A percentile compares a stretch with the other conserved stretches of the same genome.
Conservation (phyloP, 352 stramenopile genomes). For the Phytophthora syringae region DNA sequence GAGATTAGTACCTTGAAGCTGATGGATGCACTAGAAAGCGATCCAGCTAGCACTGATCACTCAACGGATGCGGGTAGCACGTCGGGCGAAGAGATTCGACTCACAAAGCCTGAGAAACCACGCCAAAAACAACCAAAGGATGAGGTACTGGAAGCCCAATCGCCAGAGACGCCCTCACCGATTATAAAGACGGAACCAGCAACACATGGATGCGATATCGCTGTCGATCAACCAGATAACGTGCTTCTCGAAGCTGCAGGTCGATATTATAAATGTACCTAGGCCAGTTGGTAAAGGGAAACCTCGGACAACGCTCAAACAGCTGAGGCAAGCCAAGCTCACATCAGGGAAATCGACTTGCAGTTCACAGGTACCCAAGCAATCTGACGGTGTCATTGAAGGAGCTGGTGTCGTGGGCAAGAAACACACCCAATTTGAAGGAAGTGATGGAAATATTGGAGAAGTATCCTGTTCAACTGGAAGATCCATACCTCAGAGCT, state of each 20-base stretch:
- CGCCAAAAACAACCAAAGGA: too few species aligned
- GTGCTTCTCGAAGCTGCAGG: not conserved
- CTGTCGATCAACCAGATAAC: too few species aligned
- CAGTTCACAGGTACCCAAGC: conserved; percentile 14
- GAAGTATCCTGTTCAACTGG: conserved; percentile 12
- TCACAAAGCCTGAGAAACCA: not conserved
- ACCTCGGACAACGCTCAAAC: not conserved
- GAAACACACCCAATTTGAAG: conserved; percentile 11
- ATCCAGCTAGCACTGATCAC: not conserved
- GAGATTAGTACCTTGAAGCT: not conserved
- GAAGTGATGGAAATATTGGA: conserved; percentile 15
- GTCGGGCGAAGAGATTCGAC: not conserved
- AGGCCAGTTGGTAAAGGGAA: conserved; percentile 4
- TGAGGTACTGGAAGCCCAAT: too few species aligned
- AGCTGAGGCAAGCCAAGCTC: conserved; percentile 14
- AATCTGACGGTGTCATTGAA: conserved; percentile 8
- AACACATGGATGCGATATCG: too few species aligned
- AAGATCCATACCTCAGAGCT: conserved; percentile 5
- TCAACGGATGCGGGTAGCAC: not conserved
- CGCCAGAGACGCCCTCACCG: too few species aligned
- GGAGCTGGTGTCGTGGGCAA: not conserved
- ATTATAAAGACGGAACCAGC: too few species aligned
- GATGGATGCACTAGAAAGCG: not conserved
- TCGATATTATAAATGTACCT: conserved; percentile 11
- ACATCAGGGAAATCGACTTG: not conserved